Conservation (phyloP, 352 stramenopile species). For the Pythium coloratum region DNA sequence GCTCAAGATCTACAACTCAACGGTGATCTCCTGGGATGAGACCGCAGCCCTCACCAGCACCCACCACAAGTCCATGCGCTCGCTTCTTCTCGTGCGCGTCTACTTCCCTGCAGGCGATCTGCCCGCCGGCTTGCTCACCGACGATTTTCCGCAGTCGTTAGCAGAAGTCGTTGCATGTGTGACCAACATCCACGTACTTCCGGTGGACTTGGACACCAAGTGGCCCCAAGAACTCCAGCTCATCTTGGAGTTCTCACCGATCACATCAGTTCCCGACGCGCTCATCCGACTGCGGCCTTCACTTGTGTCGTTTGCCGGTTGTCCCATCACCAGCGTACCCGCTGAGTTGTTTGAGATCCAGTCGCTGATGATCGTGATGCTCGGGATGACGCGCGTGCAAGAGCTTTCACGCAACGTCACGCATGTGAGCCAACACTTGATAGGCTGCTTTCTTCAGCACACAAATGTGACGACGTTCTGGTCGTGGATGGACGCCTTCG, state of each 20-base stretch:
- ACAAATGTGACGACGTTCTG: neutral
- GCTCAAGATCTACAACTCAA: constrained; percentile 26
- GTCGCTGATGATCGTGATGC: neutral
- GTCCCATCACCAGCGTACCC: neutral
- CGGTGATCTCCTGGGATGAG: neutral
- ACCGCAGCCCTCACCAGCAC: neutral
- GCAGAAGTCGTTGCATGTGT: neutral
- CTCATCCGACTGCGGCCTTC: constrained; percentile 2
- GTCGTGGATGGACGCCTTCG: neutral
- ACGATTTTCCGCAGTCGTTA: constrained; percentile 2
- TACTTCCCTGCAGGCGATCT: constrained; percentile 3
- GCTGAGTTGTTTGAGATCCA: neutral
- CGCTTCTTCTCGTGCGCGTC: neutral
- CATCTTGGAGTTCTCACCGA: constrained; percentile 17
- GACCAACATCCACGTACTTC: constrained; percentile 14
- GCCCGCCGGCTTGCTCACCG: neutral
- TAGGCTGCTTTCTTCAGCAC: neutral
- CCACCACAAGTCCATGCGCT: neutral
- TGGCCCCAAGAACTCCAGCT: constrained; percentile 10
- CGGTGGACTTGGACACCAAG: neutral
- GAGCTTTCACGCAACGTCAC: neutral
- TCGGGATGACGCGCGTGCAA: neutral
- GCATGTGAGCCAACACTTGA: neutral
- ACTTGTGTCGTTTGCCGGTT: constrained; percentile 9
- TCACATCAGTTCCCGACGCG: constrained; percentile 12